Conservation (phyloP, 192 early-diverging fungal species). For the Coemansia sp. region DNA sequence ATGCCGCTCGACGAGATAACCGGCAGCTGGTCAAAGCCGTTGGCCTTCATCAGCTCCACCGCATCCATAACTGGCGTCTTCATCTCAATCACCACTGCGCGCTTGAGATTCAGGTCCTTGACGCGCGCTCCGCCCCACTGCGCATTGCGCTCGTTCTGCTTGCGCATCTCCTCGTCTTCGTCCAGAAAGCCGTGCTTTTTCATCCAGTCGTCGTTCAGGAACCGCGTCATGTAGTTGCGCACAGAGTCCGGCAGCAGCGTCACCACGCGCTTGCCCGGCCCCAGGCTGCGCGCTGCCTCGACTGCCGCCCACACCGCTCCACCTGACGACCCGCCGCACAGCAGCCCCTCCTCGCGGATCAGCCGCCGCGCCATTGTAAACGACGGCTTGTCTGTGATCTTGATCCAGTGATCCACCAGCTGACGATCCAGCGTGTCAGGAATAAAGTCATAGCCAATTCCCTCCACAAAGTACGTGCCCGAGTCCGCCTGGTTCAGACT, state of each 20-base stretch:
- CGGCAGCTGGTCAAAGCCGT: slow-evolving; percentile 95
- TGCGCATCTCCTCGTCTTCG: slow-evolving; percentile 54
- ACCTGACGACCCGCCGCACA: slow-evolving; percentile 96
- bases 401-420: slow-evolving; percentile 93
- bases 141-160: slow-evolving; percentile 64
- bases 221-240: slow-evolving; percentile 99
- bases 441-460: slow-evolving; percentile 99
- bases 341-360: slow-evolving; percentile 94
- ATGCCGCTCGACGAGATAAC: slow-evolving; percentile 66
- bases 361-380: slow-evolving; percentile 94
- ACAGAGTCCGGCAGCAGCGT: slow-evolving; percentile 97
- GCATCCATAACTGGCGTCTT: slow-evolving; percentile 72
- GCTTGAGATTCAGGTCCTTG: slow-evolving; percentile 71
- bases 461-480: slow-evolving; percentile 89
- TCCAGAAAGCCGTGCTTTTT: slow-evolving; percentile 84
- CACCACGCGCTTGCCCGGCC: slow-evolving; percentile 85
- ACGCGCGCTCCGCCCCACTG: slow-evolving; percentile 83
- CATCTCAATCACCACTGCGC: slow-evolving; percentile 84
- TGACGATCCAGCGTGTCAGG: slow-evolving; percentile 84
- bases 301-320: slow-evolving; percentile 87
- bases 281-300: slow-evolving; percentile 78
- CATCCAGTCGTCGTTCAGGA: slow-evolving; percentile 99
- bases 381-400: slow-evolving; percentile 91
- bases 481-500: slow-evolving; percentile 66
- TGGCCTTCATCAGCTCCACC: slow-evolving; percentile 81